Base-by-base conservation (phyloP, 1,284 basidiomycete species). In the Erythrobasidium hasegawianum region DNA sequence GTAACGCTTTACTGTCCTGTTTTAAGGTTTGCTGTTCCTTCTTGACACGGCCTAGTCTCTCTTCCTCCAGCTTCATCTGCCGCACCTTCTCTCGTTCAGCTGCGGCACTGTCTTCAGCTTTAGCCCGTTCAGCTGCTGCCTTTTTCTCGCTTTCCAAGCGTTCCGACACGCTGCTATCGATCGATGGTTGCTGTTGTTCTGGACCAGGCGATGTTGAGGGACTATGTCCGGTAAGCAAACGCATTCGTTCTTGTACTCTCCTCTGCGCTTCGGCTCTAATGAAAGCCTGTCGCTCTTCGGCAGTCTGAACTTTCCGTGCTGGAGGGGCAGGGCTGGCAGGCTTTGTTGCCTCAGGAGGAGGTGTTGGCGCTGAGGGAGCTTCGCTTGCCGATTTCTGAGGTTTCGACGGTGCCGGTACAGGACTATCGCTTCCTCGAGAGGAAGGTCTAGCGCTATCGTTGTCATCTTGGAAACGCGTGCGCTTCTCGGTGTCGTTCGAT, bases 161-260 rank as follows among this genome's bases (percentile, higher is more conserved):
- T 9, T 72, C 72, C 38, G 69, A 68, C 7, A 75, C 71, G 20
- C 67, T 66, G 18, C 59, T 70, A 59, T 76, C 74, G 50, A 43
- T 20, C 20, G 10, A 1, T 24, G 49, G 22, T 38, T 18, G 10
- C 4, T 53, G 29, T 24, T 55, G 54, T 10, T 83, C 77, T 0
- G 79, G 75, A 2, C 81, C 72, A 2, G 83, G 76, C 0, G 84
- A 73, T 1, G 86, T 78, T 4, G 83, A 77, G 0, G 83, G 80
- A 1, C 88, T 82, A 29, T 87, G 81, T 14, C 96, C 95, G 2
- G 62, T 65, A 2, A 97, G 83, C 9, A 88, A 88, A 45, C 86
- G 85, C 83, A 90, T 92, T 33, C 95, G 87, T 49, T 88, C 92
- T 72, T 91, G 85, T 40, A 97, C 85, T 50, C 89, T 84, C 20